Evolutionary conservation across 352 stramenopile genomes (phyloP), one percentile per base, ranked within the genome.

Genomic region (Blastocystis sp.): DNA sequence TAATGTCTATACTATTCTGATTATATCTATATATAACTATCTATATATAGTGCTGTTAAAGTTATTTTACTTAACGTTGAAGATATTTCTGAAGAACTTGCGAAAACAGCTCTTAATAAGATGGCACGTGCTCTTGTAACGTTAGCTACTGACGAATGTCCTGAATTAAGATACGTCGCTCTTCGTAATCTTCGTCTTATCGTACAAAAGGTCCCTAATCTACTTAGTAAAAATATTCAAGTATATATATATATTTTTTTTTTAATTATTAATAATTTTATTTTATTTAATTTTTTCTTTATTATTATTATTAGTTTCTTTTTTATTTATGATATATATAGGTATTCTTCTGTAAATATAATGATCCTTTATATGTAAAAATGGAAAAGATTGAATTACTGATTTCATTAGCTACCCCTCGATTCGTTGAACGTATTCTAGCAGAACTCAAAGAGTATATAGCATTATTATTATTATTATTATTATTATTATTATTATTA

Each of bases 341-440:
- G n/a, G 80, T 89, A 21, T 91, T 98, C 73, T 98, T 98, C 66
- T 96, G 88, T 81, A 96, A 95, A 75, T 96, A 97, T 78, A 97
- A 96, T 75, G 91, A 98, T 74, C 91, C 91, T 37, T 83, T 89
- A 62, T 92, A 91, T 70, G 81, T 92, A 42, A 90, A 93, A 73
- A 95, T 97, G 88, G 88, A 98, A 70, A 98, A 98, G 70, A 75
- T 98, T 7, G 89, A 98, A 71, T 94, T 96, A 64, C 94, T 98
- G 49, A 96, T 98, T 55, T 89, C 89, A 19, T 71, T 98, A 0
- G 87, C 93, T 3, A 91, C 77, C 10, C 85, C 96, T 67, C 78
- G 82, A 43, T 96, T 96, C 73, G 88, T 96, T 68, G 91, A 98
- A 66, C 88, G 95, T 72, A 81, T 84, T 62, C 75, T 97, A 40